Conservation (phyloP, 2,329 filamentous ascomycete species). For the Aspergillus udagawae region DNA sequence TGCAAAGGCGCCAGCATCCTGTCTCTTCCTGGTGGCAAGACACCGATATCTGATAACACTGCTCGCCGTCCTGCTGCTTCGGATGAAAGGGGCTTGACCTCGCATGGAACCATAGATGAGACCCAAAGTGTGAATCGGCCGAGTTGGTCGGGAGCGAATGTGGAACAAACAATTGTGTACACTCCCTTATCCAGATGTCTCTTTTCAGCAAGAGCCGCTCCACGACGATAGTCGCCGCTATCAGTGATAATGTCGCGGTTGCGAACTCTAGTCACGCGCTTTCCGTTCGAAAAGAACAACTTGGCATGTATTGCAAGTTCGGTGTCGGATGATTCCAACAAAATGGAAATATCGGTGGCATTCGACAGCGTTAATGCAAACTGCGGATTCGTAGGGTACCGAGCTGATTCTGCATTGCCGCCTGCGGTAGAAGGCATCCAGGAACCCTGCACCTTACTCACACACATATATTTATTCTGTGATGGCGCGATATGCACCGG, state of each 20-base stretch:
- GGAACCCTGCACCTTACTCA: constrained; percentile 56
- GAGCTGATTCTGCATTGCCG: constrained; percentile 71
- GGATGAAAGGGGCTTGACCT: constrained; percentile 59
- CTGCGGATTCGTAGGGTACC: constrained; percentile 84
- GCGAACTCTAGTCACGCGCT: constrained; percentile 65
- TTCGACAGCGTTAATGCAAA: constrained; percentile 61
- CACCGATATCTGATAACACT: constrained; percentile 42
- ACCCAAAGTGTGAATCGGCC: constrained; percentile 72
- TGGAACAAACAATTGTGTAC: constrained; percentile 88
- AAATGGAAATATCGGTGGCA: constrained; percentile 62
- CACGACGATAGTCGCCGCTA: constrained; percentile 83
- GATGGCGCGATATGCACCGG: constrained; percentile 61
- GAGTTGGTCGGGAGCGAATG: constrained; percentile 76
- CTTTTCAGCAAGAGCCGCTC: constrained; percentile 67
- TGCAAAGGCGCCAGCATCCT: constrained; percentile 52
- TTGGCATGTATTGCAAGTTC: constrained; percentile 80
- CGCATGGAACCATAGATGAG: constrained; percentile 55
- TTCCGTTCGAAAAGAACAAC: constrained; percentile 71
- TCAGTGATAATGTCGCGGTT: constrained; percentile 73
- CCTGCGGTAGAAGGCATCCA: constrained; percentile 82
- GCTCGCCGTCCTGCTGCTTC: constrained; percentile 73
- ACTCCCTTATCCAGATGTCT: constrained; percentile 61
- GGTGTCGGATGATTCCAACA: constrained; percentile 64
- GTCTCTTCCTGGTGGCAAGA: constrained; percentile 52
- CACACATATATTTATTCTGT: constrained; percentile 55